Evolutionary conservation across 108 stramenopile genomes (phyloP), one percentile per base, ranked within the genome.

Genomic region (Cyclotella baltica): DNA sequence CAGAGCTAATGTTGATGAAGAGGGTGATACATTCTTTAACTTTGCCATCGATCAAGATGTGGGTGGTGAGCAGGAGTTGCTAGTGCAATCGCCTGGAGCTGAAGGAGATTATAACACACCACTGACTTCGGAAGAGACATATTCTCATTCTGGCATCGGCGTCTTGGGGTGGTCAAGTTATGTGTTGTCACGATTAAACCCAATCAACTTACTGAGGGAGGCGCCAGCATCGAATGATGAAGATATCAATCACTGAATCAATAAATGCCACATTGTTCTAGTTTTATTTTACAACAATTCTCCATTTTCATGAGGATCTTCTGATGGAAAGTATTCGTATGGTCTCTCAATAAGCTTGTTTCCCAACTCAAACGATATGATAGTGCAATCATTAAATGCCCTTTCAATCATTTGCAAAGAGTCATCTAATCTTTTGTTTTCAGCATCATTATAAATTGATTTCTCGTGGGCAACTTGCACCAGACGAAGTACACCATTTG

Each of bases 351-450:
- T 20, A 57, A 34, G 5, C 9, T 0, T 6, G 40, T 16, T 18
- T 11, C 33, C 22, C 9, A 33, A 22, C 16, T 57, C 20, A 52
- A 84, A 84, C 15, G 79, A 77, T 36, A 84, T 84, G 6, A 84
- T 51, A 43, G 50, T 81, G 75, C 83, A 85, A 75, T 85, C 85
- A 56, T 85, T 85, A 46, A 85, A 85, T n/a, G 85, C 85, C 38
- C 35, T 79, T 36, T 83, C 81, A 52, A 74, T 48, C 61, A 69
- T 53, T 46, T 37, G 38, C 77, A 85, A 29, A 5, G 63, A 33
- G 38, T 82, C 81, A 31, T 43, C 64, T 34, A 35, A 13, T 19
- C 70, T 48, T 22, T 31, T 66, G 6, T 64, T 72, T 37, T 55
- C 67, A 16, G 35, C 25, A 48, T n/a, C 38, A 50, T 36, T 31